Base-by-base conservation (phyloP, 2,329 filamentous ascomycete species). In the Dothistroma pini region DNA sequence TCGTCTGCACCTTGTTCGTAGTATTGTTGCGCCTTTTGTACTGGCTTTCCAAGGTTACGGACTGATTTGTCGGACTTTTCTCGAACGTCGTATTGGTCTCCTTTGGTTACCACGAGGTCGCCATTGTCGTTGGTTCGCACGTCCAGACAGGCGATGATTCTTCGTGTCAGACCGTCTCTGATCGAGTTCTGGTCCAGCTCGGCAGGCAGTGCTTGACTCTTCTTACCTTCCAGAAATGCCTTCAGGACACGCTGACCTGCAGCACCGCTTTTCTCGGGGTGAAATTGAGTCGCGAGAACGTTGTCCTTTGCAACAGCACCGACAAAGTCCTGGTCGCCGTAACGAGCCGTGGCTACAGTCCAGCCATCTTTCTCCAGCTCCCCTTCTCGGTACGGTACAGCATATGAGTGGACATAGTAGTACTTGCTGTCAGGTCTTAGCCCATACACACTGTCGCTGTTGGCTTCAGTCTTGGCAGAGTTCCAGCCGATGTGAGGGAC, bases 401-500 rank as follows among this genome's bases (percentile, higher is more conserved):
- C 93, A 78, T 95, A 99, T 1, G 91, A 93, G 81, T 99, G 95
- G 59, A 99, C 93, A 74, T 99, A 99, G 79, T 99, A 99, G 81
- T 99, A 99, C 77, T 97, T 99, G 73, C 90, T 96, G 57, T 83
- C 83, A 0, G 90, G 87, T 31, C 84, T 81, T 57, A 99, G 78
- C 60, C 89, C 92, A 75, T 93, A 97, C 60, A 97, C 84, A 68
- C 81, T 84, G 64, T 84, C 62, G 75, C 79, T 62, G 70, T 78
- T 67, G 63, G 76, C 69, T 64, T 77, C 74, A 0, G 88, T 86
- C 69, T 87, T 88, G 50, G 96, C 95, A 68, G 88, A 92, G 77
- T 99, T 99, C 95, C 95, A 99, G 58, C 95, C 95, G 75, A 99
- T 99, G 78, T 99, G 96, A 44, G 95, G 95, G n/a, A 99, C 96